A percentile compares a stretch with the other conserved stretches of the same genome.
Evolutionary conservation across 2,329 filamentous ascomycete genomes (phyloP).

Genomic region (Botrytis squamosa): DNA sequence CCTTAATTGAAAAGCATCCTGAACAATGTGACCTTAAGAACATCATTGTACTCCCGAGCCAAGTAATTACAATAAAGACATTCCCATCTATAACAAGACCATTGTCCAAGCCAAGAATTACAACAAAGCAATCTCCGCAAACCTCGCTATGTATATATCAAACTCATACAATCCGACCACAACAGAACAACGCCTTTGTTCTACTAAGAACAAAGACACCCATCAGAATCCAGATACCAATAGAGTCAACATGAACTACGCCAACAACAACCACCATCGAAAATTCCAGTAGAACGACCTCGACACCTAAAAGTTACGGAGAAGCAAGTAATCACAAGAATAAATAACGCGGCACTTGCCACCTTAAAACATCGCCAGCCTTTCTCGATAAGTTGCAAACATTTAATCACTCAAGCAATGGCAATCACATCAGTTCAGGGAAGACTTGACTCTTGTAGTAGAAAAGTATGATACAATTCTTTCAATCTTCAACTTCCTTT

Average conservation of each 20-base stretch:
- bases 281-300: too few relatives aligned
- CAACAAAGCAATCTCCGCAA: not conserved
- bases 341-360: not conserved
- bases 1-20: not conserved
- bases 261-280: too few relatives aligned
- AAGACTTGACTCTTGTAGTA: not conserved
- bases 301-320: not conserved
- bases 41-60: too few relatives aligned
- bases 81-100: not conserved
- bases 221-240: not conserved
- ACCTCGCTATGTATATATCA: not conserved
- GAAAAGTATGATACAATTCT: slow-evolving; percentile 11
- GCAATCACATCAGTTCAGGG: not conserved
- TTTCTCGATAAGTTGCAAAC: too few relatives aligned
- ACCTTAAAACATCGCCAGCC: too few relatives aligned
- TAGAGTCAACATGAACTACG: not conserved
- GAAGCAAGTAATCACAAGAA: not conserved
- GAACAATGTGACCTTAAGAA: not conserved
- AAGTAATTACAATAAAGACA: too few relatives aligned
- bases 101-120: not conserved
- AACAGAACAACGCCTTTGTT: not conserved
- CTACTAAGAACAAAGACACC: not conserved
- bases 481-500: not conserved
- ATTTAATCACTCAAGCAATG: not conserved
- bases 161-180: not conserved